phyloP scores from a whole-genome alignment of 179 eudicot species.

The Drosera spatulata region DNA sequence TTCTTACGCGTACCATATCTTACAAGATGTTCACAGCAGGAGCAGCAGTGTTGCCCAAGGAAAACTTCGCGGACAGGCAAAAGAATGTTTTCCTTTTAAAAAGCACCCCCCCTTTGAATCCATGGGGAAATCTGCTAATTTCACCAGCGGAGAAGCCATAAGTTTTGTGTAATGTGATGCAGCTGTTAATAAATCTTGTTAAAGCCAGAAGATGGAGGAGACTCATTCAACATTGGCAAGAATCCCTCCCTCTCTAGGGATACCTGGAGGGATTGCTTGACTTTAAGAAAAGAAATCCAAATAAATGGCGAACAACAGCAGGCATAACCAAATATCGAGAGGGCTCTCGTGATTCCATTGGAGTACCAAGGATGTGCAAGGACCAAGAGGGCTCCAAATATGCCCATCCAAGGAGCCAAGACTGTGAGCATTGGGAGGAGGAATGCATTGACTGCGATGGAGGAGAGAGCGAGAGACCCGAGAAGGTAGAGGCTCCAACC shows the following conservation, averaged over 20 bases:
- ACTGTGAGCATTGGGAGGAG: slow-evolving; percentile 52
- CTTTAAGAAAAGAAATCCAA: slow-evolving; percentile 34
- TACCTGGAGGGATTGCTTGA: slow-evolving; percentile 38
- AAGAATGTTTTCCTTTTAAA: too few relatives aligned
- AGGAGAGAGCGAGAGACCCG: slow-evolving; percentile 50
- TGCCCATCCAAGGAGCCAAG: slow-evolving; percentile 50
- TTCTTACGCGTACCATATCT: too few relatives aligned
- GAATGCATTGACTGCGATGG: slow-evolving; percentile 47
- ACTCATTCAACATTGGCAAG: slow-evolving; percentile 56
- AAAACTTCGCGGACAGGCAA: too few relatives aligned
- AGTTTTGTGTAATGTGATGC: neutral
- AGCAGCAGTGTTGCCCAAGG: too few relatives aligned
- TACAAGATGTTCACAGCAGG: too few relatives aligned
- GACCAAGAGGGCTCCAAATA: slow-evolving; percentile 52
- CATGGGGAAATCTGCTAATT: too few relatives aligned
- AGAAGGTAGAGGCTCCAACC: slow-evolving; percentile 84
- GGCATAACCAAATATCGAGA: slow-evolving; percentile 52
- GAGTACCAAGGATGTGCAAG: slow-evolving; percentile 80
- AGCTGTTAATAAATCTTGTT: slow-evolving; percentile 48
- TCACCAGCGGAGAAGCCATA: too few relatives aligned
- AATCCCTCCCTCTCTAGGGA: slow-evolving; percentile 66
- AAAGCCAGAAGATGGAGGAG: slow-evolving; percentile 33
- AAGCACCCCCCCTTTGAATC: too few relatives aligned
- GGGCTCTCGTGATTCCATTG: slow-evolving; percentile 66
- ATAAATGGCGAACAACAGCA: slow-evolving; percentile 56